Evolutionary conservation across 768 basidiomycete species (phyloP).

Genomic region (Kwoniella newhampshirensis): DNA sequence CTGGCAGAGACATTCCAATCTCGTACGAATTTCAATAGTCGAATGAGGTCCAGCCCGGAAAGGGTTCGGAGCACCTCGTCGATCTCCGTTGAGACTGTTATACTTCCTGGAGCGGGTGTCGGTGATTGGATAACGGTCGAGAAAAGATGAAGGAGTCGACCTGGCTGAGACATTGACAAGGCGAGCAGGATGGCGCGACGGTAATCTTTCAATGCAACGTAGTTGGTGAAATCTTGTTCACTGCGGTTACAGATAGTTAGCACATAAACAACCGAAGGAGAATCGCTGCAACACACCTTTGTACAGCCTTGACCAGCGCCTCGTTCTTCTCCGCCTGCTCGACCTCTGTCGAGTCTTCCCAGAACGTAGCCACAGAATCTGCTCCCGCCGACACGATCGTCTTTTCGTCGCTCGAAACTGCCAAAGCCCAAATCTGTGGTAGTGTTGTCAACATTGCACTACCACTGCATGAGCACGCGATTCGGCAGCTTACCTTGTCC

Average conservation of each 20-base stretch:
- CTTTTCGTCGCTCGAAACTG: constrained; percentile 74
- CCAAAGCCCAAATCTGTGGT: constrained; percentile 88
- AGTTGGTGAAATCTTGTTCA: constrained; percentile 94
- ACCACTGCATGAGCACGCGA: background rate
- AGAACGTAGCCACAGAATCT: constrained; percentile 92
- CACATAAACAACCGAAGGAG: too few species aligned
- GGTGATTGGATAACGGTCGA: constrained; percentile 59
- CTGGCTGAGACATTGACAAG: constrained; percentile 88
- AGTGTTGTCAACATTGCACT: constrained; percentile 2
- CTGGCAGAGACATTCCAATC: constrained; percentile 96
- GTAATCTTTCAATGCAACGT: constrained; percentile 82
- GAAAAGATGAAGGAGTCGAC: constrained; percentile 76
- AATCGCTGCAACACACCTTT: constrained; percentile 64
- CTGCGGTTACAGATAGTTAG: constrained; percentile 55
- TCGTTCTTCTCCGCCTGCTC: constrained; percentile 71
- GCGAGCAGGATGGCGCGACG: constrained; percentile 86
- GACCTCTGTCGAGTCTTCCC: constrained; percentile 91
- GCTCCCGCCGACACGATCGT: constrained; percentile 91
- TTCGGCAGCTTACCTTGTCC: constrained; percentile 73
- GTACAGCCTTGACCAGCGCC: constrained; percentile 69
- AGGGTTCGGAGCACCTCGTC: constrained; percentile 80
- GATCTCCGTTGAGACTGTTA: constrained; percentile 71
- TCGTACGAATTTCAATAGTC: constrained; percentile 74
- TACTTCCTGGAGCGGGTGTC: constrained; percentile 25
- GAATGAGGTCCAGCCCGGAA: constrained; percentile 69